Percentiles rank a stretch among this genome's conserved stretches.
phyloP scores from a whole-genome alignment of 2,329 filamentous ascomycete genomes.

The Curvularia spicifera region DNA sequence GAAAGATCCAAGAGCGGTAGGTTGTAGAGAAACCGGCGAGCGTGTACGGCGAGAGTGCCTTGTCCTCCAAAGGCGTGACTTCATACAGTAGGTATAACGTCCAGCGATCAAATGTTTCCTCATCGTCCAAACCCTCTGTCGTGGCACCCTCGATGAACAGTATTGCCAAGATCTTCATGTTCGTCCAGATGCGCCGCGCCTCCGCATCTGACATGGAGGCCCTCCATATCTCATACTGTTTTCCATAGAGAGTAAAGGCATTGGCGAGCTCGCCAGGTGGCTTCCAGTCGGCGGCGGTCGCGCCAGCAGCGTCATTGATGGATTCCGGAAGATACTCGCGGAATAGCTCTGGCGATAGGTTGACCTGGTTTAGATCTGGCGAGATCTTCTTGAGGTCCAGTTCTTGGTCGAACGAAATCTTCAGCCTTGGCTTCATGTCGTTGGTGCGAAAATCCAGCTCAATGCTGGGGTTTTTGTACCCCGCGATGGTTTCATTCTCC shows the following conservation, averaged over 20 bases:
- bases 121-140: constrained; percentile 70
- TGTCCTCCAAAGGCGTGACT: constrained; percentile 41
- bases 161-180: constrained; percentile 81
- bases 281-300: constrained; percentile 55
- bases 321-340: constrained; percentile 50
- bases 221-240: constrained; percentile 83
- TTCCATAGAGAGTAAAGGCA: constrained; percentile 66
- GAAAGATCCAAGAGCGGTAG: constrained; percentile 79
- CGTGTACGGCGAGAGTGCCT: constrained; percentile 61
- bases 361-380: constrained; percentile 65
- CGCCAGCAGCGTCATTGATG: constrained; percentile 43
- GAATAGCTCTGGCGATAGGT: constrained; percentile 68
- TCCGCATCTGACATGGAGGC: constrained; percentile 73
- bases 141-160: constrained; percentile 95
- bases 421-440: constrained; percentile 79
- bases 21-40: constrained; percentile 91
- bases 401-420: constrained; percentile 73
- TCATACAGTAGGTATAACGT: constrained; percentile 79
- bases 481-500: constrained; percentile 90
- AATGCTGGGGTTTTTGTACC: constrained; percentile 82
- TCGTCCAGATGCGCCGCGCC: constrained; percentile 74
- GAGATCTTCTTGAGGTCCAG: constrained; percentile 73
- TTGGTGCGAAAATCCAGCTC: constrained; percentile 71
- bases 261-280: constrained; percentile 79
- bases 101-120: constrained; percentile 81